These are phyloP conservation scores for Sanguinoderma infundibulare DNA, from an alignment of 1,284 basidiomycete genomes.

Conservation along the genomic window DNA sequence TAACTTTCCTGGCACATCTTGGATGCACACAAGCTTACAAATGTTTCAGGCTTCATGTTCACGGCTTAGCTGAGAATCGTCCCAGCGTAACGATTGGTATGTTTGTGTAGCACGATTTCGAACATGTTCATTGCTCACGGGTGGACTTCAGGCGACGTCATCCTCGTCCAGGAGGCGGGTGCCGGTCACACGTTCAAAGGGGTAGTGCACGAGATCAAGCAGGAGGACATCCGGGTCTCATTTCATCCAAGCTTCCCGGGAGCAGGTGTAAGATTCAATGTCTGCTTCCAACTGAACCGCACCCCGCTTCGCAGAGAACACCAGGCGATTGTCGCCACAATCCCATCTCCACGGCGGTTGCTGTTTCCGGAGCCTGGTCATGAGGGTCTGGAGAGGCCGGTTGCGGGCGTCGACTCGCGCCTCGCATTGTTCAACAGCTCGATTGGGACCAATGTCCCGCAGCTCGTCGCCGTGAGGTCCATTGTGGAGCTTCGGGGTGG, in stretches of 20 bases:
- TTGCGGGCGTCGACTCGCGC: constrained; percentile 19
- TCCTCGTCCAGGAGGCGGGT: constrained; percentile 52
- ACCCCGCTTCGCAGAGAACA: constrained; percentile 58
- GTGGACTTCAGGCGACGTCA: constrained; percentile 49
- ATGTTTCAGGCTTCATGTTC: constrained; percentile 52
- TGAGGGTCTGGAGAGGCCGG: constrained; percentile 24
- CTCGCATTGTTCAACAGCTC: constrained; percentile 43
- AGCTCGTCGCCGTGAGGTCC: constrained; percentile 56
- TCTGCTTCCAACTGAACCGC: constrained; percentile 63
- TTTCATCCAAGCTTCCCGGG: constrained; percentile 52
- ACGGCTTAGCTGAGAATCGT: constrained; percentile 67
- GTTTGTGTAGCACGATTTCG: constrained; percentile 18
- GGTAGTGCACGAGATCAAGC: constrained; percentile 56
- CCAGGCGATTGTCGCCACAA: constrained; percentile 52
- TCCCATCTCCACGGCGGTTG: constrained; percentile 40
- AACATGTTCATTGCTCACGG: not conserved
- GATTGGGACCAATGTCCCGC: constrained; percentile 53
- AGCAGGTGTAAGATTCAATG: constrained; percentile 44
- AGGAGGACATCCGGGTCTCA: constrained; percentile 54
- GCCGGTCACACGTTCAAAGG: constrained; percentile 59
- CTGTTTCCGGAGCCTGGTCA: constrained; percentile 46
- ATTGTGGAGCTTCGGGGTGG: constrained; percentile 51
- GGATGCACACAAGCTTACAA: not conserved
- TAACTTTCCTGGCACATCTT: not conserved
- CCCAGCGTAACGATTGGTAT: constrained; percentile 65